Evolutionary conservation across 2,329 filamentous ascomycete species (phyloP), one percentile per base, ranked within the genome.

Genomic region (Venturiaceae sp.): DNA sequence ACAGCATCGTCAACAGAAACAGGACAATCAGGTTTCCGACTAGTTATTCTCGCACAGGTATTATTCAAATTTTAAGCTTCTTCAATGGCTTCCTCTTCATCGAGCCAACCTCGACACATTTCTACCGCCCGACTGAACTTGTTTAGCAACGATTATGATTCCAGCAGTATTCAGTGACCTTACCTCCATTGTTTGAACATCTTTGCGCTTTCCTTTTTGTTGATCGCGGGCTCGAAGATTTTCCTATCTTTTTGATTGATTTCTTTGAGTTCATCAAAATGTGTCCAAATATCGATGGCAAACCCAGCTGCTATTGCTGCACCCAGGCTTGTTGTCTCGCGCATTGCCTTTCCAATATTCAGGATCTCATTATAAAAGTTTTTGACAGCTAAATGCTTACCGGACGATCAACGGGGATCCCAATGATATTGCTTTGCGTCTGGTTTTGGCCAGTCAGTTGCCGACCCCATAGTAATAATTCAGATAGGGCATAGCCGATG

Each of bases 231-330:
- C 65, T 81, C 74, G 68, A 95, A 95, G 19, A 83, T 79, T 61
- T 80, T 86, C 57, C 85, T 80, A 55, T 85, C 87, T 56, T 80
- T 79, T 60, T 80, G 83, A 71, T 90, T 90, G 70, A 94, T 84
- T 61, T 84, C 77, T 64, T 83, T 83, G 33, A 95, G 75, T 65
- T 92, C 88, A 30, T 84, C 81, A 59, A 94, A 83, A 66, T 83
- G 80, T 62, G 83, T 81, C 89, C 90, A 95, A 34, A 92, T 83
- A 47, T 82, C 85, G 13, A 88, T 83, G 8, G 90, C 90, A 60
- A 95, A 84, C n/a, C 88, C 91, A 8, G 91, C 91, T 16, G 91
- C 90, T 65, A 95, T 92, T 53, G 91, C 91, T 14, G 91, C 90
- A 28, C 91, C 91, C 2, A 96, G 81, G 0, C 90, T 87, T 1